Evolutionary conservation across 306 rosid genomes (phyloP), one percentile per base, ranked within the genome.

Genomic region (Quercus suber): DNA sequence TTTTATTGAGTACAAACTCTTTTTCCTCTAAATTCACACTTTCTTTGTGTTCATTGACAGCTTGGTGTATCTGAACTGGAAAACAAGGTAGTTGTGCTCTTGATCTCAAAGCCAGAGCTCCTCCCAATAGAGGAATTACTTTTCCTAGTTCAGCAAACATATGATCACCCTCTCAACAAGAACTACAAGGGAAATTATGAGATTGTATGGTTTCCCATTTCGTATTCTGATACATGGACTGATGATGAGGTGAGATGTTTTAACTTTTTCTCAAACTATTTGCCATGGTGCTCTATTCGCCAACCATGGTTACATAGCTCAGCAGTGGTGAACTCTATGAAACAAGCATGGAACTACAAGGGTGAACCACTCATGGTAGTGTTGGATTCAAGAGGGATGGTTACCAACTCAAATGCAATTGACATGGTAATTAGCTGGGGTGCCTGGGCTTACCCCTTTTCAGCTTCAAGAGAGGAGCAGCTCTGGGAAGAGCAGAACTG

Each of bases 181-280:
- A 65, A 14, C n/a, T 58, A 73, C 23, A 79, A 49, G 64, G 88
- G 68, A 75, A 80, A 74, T 41, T 88, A 82, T n/a, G 75, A 77
- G 82, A 78, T 91, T 75, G 78, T 88, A 30, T 91, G 97, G 97
- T 43, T 88, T 75, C 93, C 97, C 37, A 83, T 88, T 85, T 79
- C 92, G 69, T 78, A 55, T 75, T 84, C 93, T 43, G 69, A 58
- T 70, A 53, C 37, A n/a, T 91, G 96, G 96, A 89, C 87, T 55
- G 86, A 81, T 5, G 82, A 86, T 13, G 96, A 91, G 60, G 82
- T 82, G 59, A 74, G 11, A 52, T 80, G 75, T 63, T 87, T 89
- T 73, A 51, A 71, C 35, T 59, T 73, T 69, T 18, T 84, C 18
- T 84, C 96, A 74, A 81, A 85, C 55, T 81, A 72, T 17, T 69